These are phyloP conservation scores for Ilex asprella DNA, from an alignment of 257 asterid genomes.

Conservation along the genomic window DNA sequence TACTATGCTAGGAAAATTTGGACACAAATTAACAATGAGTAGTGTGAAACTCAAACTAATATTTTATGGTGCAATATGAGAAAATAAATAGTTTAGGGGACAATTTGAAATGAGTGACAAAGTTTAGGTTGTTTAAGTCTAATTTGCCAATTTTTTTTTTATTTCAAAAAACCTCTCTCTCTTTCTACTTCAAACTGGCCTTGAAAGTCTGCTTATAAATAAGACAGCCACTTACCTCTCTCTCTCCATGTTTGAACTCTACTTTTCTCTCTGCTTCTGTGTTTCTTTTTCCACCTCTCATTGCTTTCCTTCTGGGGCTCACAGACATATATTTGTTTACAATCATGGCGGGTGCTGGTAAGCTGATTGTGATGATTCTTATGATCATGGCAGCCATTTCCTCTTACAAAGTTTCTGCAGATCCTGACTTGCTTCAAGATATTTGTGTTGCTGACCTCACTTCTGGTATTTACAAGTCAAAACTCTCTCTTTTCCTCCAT, in stretches of 20 bases:
- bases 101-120: not conserved
- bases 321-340: not conserved
- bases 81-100: not conserved
- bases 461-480: slow-evolving; percentile 21
- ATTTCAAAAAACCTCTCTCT: not conserved
- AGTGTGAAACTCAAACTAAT: too few species aligned
- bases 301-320: not conserved
- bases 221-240: not conserved
- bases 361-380: not conserved
- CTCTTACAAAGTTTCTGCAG: slow-evolving; percentile 24
- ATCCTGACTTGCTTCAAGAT: slow-evolving; percentile 61
- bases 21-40: not conserved
- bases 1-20: too few species aligned
- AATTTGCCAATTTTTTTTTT: not conserved
- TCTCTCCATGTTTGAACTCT: too few species aligned
- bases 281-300: not conserved
- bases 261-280: too few species aligned
- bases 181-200: not conserved
- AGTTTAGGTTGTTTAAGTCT: not conserved
- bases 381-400: slow-evolving; percentile 1
- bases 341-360: not conserved
- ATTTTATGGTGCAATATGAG: too few species aligned
- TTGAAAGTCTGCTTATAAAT: not conserved
- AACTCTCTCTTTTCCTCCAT: not conserved
- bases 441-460: slow-evolving; percentile 61